Evolutionary conservation across 768 basidiomycete species (phyloP), one percentile per base, ranked within the genome.

Genomic region (Psilocybe sp.): DNA sequence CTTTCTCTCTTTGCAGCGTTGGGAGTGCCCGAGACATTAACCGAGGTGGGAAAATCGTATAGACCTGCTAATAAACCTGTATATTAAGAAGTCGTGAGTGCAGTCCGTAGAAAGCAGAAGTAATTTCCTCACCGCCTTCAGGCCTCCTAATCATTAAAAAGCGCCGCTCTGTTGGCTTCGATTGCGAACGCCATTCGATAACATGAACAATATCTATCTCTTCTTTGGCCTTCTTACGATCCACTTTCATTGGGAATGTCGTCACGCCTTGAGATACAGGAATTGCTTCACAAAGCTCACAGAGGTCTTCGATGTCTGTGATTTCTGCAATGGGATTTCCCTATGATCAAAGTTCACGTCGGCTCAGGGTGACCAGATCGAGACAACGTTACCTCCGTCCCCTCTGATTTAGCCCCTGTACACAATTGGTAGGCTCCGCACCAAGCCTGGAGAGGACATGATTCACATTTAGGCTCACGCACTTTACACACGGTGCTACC

Each of bases 401-500:
- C 48, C 47, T 44, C 32, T 46, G 50, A 48, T 35, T 50, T 42
- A 20, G 39, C 32, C 32, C 46, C 40, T 48, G 43, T 31, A 43
- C 50, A 34, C 18, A 61, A 53, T 40, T 59, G 52, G 57, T 85
- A 87, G 1, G 88, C 94, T 14, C 72, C 67, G 60, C 95, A 98
- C 70, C 80, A 79, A 16, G 70, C 53, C 41, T 67, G 77, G 39
- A 98, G 57, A 15, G 93, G 91, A 66, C 95, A 98, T 14, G 69
- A 60, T 14, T 59, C 68, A 60, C 95, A 98, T 15, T 71, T 67
- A 9, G 95, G 95, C 54, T 88, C 81, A 53, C 82, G 84, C 37
- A 89, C 85, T 66, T 87, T 93, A 71, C 95, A 98, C 2, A 97
- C 80, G 3, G 92, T 96, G 63, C 89, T 90, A 43, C 95, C 95